Evolutionary conservation across 2,329 filamentous ascomycete genomes (phyloP).

Genomic region (Aspergillus sp.): DNA sequence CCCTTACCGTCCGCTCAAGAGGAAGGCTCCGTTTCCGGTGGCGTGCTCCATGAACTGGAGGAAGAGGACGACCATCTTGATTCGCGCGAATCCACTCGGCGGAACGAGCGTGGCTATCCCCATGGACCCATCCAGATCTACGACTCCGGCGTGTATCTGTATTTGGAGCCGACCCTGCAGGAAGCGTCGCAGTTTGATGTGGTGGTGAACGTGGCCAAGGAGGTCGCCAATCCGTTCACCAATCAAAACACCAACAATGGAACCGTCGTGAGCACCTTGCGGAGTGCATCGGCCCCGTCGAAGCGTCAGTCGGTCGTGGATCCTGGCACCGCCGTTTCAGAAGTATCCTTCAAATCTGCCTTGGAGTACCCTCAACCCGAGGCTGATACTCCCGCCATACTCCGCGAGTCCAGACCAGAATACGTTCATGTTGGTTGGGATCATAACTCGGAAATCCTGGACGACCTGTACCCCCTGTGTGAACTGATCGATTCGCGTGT

Average conservation of each 20-base stretch:
- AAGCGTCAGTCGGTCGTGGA: constrained; percentile 37
- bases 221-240: constrained; percentile 60
- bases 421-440: constrained; percentile 67
- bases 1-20: constrained; percentile 25
- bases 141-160: constrained; percentile 60
- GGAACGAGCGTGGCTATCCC: constrained; percentile 62
- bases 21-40: constrained; percentile 23
- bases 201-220: constrained; percentile 64
- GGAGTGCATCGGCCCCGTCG: constrained; percentile 43
- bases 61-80: constrained; percentile 49
- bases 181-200: constrained; percentile 61
- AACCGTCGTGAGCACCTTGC: constrained; percentile 44
- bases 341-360: constrained; percentile 50
- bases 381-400: constrained; percentile 27
- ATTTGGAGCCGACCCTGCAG: constrained; percentile 60
- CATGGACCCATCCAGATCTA: constrained; percentile 64
- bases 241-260: constrained; percentile 28
- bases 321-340: constrained; percentile 44
- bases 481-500: constrained; percentile 61
- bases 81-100: constrained; percentile 57
- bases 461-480: constrained; percentile 59
- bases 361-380: constrained; percentile 39
- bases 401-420: constrained; percentile 49
- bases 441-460: constrained; percentile 65
- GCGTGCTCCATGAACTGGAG: constrained; percentile 45